Evolutionary conservation across 148 eudicot genomes (phyloP).

Genomic region (Amaranthus hypochondriacus): DNA sequence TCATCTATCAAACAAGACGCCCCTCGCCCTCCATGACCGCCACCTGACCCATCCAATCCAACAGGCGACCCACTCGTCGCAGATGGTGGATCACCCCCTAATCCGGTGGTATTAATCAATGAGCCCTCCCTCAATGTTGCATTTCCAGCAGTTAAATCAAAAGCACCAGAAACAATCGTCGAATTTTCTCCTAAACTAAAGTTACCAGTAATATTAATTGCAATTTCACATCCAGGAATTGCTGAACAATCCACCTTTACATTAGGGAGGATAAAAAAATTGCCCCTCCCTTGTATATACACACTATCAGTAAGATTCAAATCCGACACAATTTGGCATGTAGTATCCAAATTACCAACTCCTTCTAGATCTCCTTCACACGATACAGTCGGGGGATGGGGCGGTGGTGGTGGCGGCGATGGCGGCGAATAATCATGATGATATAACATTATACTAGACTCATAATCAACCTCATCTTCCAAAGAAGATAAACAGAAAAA

Average conservation of each 20-base stretch:
- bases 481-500: not conserved
- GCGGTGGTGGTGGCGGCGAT: constrained; percentile 93
- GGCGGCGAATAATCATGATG: constrained; percentile 76
- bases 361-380: constrained; percentile 87
- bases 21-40: constrained; percentile 94
- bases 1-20: constrained; percentile 65
- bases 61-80: constrained; percentile 88
- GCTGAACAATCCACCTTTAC: constrained; percentile 49
- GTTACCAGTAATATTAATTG: constrained; percentile 61
- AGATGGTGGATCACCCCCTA: constrained; percentile 71
- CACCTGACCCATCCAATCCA: constrained; percentile 84
- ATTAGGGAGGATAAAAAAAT: constrained; percentile 68
- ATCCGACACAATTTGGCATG: constrained; percentile 68
- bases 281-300: constrained; percentile 80
- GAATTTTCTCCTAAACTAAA: constrained; percentile 76
- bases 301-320: constrained; percentile 63
- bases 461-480: not conserved
- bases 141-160: constrained; percentile 55
- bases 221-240: constrained; percentile 57
- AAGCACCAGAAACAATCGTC: constrained; percentile 47
- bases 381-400: constrained; percentile 74
- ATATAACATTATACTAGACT: not conserved
- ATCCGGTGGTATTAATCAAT: constrained; percentile 65
- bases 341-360: constrained; percentile 70
- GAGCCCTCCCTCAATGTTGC: constrained; percentile 61